Conservation (phyloP, 83 land plant species). For the Isoetes engelmannii region DNA sequence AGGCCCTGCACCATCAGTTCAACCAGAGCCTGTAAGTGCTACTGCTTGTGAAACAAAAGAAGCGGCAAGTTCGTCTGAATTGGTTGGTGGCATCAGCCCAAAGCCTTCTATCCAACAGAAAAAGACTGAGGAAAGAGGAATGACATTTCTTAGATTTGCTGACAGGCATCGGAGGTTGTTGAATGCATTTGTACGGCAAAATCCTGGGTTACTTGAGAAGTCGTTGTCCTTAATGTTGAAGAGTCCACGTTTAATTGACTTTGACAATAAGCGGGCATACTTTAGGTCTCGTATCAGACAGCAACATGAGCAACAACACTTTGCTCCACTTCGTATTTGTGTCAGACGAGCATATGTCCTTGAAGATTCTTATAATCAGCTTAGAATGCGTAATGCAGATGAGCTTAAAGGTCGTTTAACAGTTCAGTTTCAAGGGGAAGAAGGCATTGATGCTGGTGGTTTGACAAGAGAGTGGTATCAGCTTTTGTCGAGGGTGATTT, state of each 20-base stretch:
- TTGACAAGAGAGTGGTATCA: conserved; percentile 99
- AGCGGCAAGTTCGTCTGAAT: conserved; percentile 29
- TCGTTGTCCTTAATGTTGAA: conserved; percentile 85
- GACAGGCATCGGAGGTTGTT: conserved; percentile 87
- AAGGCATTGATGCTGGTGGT: conserved; percentile 99
- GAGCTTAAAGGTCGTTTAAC: conserved; percentile 92
- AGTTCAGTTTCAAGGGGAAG: conserved; percentile 98
- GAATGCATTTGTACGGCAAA: conserved; percentile 97
- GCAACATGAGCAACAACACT: conserved; percentile 95
- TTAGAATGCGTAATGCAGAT: conserved; percentile 85
- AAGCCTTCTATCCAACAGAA: conserved; percentile 22
- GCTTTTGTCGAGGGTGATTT: conserved; percentile 78
- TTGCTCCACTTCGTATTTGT: conserved; percentile 78
- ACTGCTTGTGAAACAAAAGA: conserved; percentile 69
- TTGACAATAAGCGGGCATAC: conserved; percentile 94
- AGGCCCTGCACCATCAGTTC: conserved; percentile 48
- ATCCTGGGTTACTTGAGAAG: conserved; percentile 92
- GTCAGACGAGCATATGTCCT: conserved; percentile 94
- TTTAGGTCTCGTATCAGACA: conserved; percentile 91
- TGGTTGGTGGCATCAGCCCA: conserved; percentile 30
- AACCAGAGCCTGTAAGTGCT: conserved; percentile 38
- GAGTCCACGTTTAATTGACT: conserved; percentile 90
- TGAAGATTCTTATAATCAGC: conserved; percentile 96
- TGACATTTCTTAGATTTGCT: conserved; percentile 75
- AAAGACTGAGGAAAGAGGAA: conserved; percentile 53